These are phyloP conservation scores for Phoma herbarum DNA, from an alignment of 2,329 filamentous ascomycete species.

Conservation along the genomic window DNA sequence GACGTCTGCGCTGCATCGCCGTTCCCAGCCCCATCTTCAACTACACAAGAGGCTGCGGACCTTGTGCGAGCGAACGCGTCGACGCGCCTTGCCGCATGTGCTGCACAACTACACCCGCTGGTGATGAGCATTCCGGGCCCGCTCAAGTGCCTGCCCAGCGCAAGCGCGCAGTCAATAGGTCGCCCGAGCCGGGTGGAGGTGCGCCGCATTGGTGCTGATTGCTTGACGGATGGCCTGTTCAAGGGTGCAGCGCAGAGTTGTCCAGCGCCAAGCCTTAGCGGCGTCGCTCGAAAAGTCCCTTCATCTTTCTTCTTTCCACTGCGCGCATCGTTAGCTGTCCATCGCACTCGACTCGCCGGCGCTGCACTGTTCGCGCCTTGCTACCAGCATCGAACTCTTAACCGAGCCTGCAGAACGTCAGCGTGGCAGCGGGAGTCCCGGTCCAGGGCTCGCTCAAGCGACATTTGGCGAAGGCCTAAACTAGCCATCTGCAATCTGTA, in stretches of 20 bases:
- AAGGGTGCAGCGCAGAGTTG: constrained; percentile 3
- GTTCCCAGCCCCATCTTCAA: constrained; percentile 31
- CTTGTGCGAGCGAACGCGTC: constrained; percentile 25
- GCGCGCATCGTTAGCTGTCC: constrained; percentile 6
- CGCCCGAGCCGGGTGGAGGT: constrained; percentile 13
- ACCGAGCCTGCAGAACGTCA: constrained; percentile 22
- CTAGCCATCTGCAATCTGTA: constrained; percentile 11
- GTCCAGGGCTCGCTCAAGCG: constrained; percentile 27
- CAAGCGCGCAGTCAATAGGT: constrained; percentile 18
- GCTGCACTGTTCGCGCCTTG: constrained; percentile 20
- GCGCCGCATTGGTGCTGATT: constrained; percentile 24
- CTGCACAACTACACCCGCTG: constrained; percentile 11
- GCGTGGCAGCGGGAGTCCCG: constrained; percentile 23
- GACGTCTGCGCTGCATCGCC: constrained; percentile 27
- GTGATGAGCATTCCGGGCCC: constrained; percentile 12
- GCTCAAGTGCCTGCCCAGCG: constrained; percentile 16
- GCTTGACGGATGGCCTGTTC: constrained; percentile 17
- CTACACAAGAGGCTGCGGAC: constrained; percentile 25
- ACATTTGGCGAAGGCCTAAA: constrained; percentile 18
- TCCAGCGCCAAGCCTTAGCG: constrained; percentile 6
- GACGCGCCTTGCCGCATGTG: constrained; percentile 27
- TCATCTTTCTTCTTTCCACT: not conserved
- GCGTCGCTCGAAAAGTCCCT: not conserved
- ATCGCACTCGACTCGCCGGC: constrained; percentile 12
- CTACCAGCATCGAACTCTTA: constrained; percentile 18